A percentile compares a stretch with the other conserved stretches of the same genome.
Evolutionary conservation across 164 flowering plant species (phyloP).

Genomic region (Macadamia tetraphylla): DNA sequence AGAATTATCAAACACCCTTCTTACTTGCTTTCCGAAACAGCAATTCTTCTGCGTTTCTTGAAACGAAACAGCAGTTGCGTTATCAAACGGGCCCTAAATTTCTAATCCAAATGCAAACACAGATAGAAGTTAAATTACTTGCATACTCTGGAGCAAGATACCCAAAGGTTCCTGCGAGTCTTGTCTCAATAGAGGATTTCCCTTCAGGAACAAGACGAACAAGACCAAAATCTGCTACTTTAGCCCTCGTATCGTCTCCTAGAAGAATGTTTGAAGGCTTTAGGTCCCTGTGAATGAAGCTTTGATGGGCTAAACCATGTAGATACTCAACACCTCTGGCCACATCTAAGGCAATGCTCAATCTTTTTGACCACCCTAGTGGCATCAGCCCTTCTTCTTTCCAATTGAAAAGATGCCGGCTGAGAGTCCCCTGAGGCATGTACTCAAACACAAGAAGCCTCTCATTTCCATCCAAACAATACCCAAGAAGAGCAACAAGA

Average conservation of each 20-base stretch:
- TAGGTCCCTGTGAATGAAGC: slow-evolving; percentile 75
- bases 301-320: slow-evolving; percentile 72
- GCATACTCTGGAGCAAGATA: slow-evolving; percentile 31
- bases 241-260: slow-evolving; percentile 85
- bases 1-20: too few species aligned
- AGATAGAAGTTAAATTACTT: not conserved
- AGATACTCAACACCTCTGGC: slow-evolving; percentile 86
- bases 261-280: slow-evolving; percentile 82
- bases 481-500: slow-evolving; percentile 73
- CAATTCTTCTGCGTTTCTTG: too few species aligned
- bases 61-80: too few species aligned
- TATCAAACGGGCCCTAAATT: too few species aligned
- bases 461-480: slow-evolving; percentile 75
- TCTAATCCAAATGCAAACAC: too few species aligned
- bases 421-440: slow-evolving; percentile 82
- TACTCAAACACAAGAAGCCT: slow-evolving; percentile 75
- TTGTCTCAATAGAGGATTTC: slow-evolving; percentile 65
- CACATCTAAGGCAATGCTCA: slow-evolving; percentile 68
- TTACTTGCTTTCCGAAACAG: too few species aligned
- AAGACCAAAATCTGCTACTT: slow-evolving; percentile 79
- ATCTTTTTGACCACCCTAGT: slow-evolving; percentile 55
- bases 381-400: slow-evolving; percentile 57
- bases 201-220: slow-evolving; percentile 89
- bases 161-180: slow-evolving; percentile 82
- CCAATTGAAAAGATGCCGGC: slow-evolving; percentile 65